Percentiles rank a stretch among this genome's conserved stretches.
Evolutionary conservation across 768 basidiomycete species (phyloP).

Genomic region (Calocybe gangraenosa): DNA sequence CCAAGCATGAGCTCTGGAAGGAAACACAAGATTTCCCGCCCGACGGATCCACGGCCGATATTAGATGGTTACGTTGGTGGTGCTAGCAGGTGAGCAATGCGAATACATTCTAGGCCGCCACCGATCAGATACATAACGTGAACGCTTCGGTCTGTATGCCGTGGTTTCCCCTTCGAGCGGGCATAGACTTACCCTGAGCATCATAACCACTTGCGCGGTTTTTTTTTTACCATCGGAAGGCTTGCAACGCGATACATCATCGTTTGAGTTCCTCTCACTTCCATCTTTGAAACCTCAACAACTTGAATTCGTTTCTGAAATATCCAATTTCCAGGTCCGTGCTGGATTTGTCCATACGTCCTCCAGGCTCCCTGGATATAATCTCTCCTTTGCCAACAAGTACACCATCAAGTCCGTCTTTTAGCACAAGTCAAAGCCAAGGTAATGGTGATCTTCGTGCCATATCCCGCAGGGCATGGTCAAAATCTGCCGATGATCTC

Average conservation of each 20-base stretch:
- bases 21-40: slow-evolving; percentile 81
- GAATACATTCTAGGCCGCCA: slow-evolving; percentile 7
- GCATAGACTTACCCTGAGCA: not conserved
- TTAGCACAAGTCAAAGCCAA: slow-evolving; percentile 14
- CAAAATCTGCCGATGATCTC: slow-evolving; percentile 76
- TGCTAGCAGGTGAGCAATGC: slow-evolving; percentile 46
- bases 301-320: too few species aligned
- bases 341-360: slow-evolving; percentile 52
- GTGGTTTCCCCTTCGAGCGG: not conserved
- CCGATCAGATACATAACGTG: not conserved
- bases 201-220: not conserved
- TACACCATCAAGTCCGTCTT: slow-evolving; percentile 34
- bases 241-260: too few species aligned
- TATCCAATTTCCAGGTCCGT: slow-evolving; percentile 51
- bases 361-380: slow-evolving; percentile 41
- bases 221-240: too few species aligned
- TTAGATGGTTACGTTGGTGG: slow-evolving; percentile 48
- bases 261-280: slow-evolving; percentile 1
- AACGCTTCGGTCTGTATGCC: not conserved
- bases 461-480: slow-evolving; percentile 74
- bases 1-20: slow-evolving; percentile 39
- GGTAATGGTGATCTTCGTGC: slow-evolving; percentile 62
- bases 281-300: too few species aligned
- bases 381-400: slow-evolving; percentile 31
- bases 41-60: slow-evolving; percentile 79